Evolutionary conservation across 176 grass and related monocot species (phyloP).

Genomic region (Aechmea fasciata): DNA sequence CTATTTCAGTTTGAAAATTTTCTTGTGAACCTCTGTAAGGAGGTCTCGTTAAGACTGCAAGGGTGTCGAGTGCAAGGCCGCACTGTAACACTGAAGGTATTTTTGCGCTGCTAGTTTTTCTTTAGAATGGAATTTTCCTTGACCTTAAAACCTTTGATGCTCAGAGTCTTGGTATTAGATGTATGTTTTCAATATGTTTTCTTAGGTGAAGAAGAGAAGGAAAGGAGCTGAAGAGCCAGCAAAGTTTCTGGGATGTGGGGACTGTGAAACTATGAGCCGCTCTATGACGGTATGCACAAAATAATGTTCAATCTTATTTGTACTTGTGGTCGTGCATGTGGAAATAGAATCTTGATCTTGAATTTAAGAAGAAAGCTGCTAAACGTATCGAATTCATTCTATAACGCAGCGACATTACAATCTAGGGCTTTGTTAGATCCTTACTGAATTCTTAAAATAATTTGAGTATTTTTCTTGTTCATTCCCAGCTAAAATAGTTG

Average conservation of each 20-base stretch:
- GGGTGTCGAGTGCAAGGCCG: conserved; percentile 86
- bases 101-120: not conserved
- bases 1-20: conserved; percentile 70
- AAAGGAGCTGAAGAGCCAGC: conserved; percentile 77
- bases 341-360: not conserved
- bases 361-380: too few relatives aligned
- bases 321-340: not conserved
- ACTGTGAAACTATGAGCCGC: conserved; percentile 77
- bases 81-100: conserved; percentile 87
- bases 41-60: conserved; percentile 74
- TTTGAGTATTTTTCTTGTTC: too few relatives aligned
- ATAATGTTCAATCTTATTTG: not conserved
- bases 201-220: conserved; percentile 66
- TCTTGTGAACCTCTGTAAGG: conserved; percentile 84
- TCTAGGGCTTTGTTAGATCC: too few relatives aligned
- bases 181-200: conserved; percentile 22
- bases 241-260: conserved; percentile 95
- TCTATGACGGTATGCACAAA: conserved; percentile 52
- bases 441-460: too few relatives aligned
- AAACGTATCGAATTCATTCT: too few relatives aligned
- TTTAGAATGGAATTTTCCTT: not conserved
- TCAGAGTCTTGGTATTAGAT: conserved; percentile 7
- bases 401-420: too few relatives aligned
- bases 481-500: too few relatives aligned
- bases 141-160: not conserved